phyloP scores from a whole-genome alignment of 1,139 yeast genomes.

The Taphrina betulina region DNA sequence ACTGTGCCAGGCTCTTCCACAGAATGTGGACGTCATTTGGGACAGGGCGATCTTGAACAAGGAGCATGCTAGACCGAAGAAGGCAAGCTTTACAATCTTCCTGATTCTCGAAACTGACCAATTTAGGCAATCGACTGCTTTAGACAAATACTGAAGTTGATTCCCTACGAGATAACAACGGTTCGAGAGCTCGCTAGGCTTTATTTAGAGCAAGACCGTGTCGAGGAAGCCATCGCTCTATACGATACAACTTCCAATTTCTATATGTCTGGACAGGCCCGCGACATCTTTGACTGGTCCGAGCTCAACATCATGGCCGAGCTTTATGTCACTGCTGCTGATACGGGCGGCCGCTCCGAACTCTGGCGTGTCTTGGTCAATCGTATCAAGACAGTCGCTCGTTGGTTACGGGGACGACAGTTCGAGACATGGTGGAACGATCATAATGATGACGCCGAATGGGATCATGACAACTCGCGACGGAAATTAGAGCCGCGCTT shows the following conservation, averaged over 20 bases:
- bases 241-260: conserved; percentile 64
- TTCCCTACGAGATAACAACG: conserved; percentile 63
- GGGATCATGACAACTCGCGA: conserved; percentile 60
- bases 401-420: conserved; percentile 77
- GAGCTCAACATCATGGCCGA: conserved; percentile 82
- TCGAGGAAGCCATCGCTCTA: conserved; percentile 75
- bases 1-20: conserved; percentile 62
- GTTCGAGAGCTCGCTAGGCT: conserved; percentile 73
- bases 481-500: conserved; percentile 43
- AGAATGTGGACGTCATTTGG: conserved; percentile 54
- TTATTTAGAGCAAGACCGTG: conserved; percentile 70
- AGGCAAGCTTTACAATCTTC: conserved; percentile 48
- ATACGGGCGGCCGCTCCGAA: conserved; percentile 40
- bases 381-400: conserved; percentile 65
- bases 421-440: conserved; percentile 83
- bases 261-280: conserved; percentile 47
- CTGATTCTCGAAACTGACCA: neutral
- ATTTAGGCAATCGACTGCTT: conserved; percentile 65
- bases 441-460: conserved; percentile 71
- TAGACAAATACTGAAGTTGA: conserved; percentile 55
- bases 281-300: conserved; percentile 68
- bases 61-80: conserved; percentile 46
- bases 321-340: conserved; percentile 59
- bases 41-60: conserved; percentile 45
- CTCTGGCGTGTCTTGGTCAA: conserved; percentile 65